Conservation (phyloP, 768 basidiomycete species). For the Solioccasus polychromus region DNA sequence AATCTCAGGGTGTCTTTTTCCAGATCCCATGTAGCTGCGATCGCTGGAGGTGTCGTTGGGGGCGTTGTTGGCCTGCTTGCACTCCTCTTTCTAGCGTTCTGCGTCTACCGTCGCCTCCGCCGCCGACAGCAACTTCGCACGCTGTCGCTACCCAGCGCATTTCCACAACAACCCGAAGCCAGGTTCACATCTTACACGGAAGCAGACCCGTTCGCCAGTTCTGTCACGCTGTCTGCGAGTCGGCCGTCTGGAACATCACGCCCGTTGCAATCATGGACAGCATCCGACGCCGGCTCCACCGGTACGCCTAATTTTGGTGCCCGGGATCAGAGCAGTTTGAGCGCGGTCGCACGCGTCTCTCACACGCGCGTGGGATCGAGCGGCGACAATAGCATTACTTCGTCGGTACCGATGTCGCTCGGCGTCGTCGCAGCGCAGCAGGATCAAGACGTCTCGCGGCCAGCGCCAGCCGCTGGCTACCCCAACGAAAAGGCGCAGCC, state of each 20-base stretch:
- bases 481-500: slow-evolving; percentile 14
- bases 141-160: too few species aligned
- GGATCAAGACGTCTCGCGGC: too few species aligned
- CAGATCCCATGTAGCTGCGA: slow-evolving; percentile 14
- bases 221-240: neutral
- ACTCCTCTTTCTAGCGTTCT: slow-evolving; percentile 10
- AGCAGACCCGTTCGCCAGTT: slow-evolving; percentile 7
- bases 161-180: slow-evolving; percentile 3
- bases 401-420: neutral
- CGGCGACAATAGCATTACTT: neutral
- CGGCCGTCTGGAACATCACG: neutral
- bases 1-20: neutral
- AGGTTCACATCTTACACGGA: neutral
- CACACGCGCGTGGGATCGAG: slow-evolving; percentile 1
- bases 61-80: slow-evolving; percentile 17
- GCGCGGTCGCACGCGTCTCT: neutral
- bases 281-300: neutral
- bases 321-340: neutral
- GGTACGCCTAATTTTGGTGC: neutral
- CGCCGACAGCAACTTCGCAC: neutral
- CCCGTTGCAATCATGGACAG: slow-evolving; percentile 11
- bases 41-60: slow-evolving; percentile 18
- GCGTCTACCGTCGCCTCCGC: slow-evolving; percentile 13
- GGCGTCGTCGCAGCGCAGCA: neutral
- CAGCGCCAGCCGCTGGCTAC: neutral